Percentiles rank a stretch among this genome's conserved stretches.
Conservation (phyloP, 306 rosid genomes). For the Oemleria cerasiformis region DNA sequence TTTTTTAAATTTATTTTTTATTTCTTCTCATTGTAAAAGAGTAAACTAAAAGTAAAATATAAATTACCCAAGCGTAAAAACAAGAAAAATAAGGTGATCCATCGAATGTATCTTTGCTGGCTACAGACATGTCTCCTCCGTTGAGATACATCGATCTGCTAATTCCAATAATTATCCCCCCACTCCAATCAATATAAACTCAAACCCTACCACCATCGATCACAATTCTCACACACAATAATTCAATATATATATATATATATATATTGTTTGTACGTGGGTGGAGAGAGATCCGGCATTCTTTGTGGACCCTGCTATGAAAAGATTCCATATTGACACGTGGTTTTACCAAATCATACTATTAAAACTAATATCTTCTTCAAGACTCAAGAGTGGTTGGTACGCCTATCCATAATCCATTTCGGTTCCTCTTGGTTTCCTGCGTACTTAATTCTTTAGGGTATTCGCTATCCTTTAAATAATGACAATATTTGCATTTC, state of each 20-base stretch:
- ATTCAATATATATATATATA: not conserved
- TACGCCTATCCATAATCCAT: conserved; percentile 26
- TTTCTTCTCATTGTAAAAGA: no score
- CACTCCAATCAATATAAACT: not conserved
- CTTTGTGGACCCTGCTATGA: not conserved
- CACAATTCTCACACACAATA: not conserved
- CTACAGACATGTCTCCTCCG: not conserved
- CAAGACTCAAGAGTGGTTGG: conserved; percentile 9
- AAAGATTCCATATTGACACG: conserved; percentile 12
- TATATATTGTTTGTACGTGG: conserved; percentile 14
- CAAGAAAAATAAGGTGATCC: no score
- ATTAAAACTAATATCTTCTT: conserved; percentile 1
- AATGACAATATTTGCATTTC: no score
- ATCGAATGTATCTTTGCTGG: no score
- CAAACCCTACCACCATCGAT: conserved; percentile 19
- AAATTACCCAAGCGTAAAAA: no score
- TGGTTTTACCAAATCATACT: conserved; percentile 10
- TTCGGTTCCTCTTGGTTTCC: no score
- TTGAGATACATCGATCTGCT: no score
- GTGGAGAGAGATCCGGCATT: conserved; percentile 28
- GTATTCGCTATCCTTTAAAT: no score
- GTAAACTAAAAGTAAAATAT: no score
- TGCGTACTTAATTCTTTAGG: no score
- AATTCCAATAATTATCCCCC: no score
- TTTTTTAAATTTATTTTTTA: no score